These are phyloP conservation scores for Saussurea involucrata DNA, from an alignment of 129 eudicot genomes.

Conservation along the genomic window DNA sequence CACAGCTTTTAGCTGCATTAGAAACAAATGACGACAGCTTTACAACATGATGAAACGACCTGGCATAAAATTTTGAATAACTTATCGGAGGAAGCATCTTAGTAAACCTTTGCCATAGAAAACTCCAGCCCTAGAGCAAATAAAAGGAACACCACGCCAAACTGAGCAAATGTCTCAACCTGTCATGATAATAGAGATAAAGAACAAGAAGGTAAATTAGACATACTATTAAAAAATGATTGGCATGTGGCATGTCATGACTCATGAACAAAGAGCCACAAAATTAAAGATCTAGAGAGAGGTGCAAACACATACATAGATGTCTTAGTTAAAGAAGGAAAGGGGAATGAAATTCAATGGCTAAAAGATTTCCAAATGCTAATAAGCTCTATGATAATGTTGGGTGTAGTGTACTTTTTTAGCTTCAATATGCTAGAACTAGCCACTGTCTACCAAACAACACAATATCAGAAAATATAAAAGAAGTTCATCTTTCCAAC, in stretches of 20 bases:
- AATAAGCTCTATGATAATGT: neutral
- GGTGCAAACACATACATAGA: neutral
- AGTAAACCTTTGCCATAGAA: constrained; percentile 79
- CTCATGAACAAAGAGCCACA: neutral
- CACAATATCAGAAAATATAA: too few species aligned
- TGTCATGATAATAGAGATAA: constrained; percentile 25
- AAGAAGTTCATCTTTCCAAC: neutral
- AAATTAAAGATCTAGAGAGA: neutral
- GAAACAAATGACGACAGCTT: constrained; percentile 9
- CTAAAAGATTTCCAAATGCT: neutral
- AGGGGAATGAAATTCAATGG: neutral
- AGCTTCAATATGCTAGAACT: neutral
- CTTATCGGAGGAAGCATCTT: constrained; percentile 5
- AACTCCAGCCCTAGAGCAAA: constrained; percentile 98
- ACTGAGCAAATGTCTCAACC: constrained; percentile 99
- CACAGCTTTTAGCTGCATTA: constrained; percentile 80
- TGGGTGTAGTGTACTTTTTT: neutral
- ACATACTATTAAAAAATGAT: neutral
- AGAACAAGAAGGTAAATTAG: neutral
- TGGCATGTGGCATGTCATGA: too few species aligned
- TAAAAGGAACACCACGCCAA: constrained; percentile 95
- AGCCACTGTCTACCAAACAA: neutral
- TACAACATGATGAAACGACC: constrained; percentile 1
- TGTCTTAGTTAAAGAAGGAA: neutral
- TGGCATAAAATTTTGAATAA: neutral